A percentile compares a stretch with the other conserved stretches of the same genome.
Evolutionary conservation across 2,329 filamentous ascomycete genomes (phyloP).

Genomic region (Penicillium digitatum): DNA sequence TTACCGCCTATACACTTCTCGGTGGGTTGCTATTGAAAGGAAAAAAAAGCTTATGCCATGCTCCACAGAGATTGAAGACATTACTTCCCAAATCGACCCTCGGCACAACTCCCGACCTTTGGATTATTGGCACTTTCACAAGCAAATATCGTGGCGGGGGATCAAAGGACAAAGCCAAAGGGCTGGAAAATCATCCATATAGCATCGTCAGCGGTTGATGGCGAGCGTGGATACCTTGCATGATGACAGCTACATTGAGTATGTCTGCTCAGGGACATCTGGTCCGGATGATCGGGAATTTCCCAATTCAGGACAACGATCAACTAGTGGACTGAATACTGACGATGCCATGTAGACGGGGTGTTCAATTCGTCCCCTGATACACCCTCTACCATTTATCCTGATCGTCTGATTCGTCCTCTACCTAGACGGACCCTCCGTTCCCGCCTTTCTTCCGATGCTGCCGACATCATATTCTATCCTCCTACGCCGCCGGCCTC

Average conservation of each 20-base stretch:
- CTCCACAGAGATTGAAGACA: constrained; percentile 5
- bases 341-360: constrained; percentile 42
- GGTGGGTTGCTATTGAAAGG: not conserved
- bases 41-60: not conserved
- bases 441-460: constrained; percentile 79
- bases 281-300: constrained; percentile 9
- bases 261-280: constrained; percentile 29
- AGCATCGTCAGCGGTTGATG: constrained; percentile 29
- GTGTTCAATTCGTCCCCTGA: constrained; percentile 56
- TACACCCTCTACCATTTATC: constrained; percentile 74
- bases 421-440: constrained; percentile 84
- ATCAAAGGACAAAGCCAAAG: constrained; percentile 17
- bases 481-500: constrained; percentile 68
- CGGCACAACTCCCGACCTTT: not conserved
- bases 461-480: constrained; percentile 76
- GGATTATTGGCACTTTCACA: constrained; percentile 8
- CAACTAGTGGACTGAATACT: constrained; percentile 35
- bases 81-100: constrained; percentile 5
- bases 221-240: constrained; percentile 30
- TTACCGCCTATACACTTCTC: not conserved
- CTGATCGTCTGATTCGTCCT: constrained; percentile 87
- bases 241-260: constrained; percentile 45
- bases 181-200: constrained; percentile 16
- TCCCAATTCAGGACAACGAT: constrained; percentile 10
- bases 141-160: constrained; percentile 16